Evolutionary conservation across 164 flowering plant genomes (phyloP).

Genomic region (Pachysandra terminalis): DNA sequence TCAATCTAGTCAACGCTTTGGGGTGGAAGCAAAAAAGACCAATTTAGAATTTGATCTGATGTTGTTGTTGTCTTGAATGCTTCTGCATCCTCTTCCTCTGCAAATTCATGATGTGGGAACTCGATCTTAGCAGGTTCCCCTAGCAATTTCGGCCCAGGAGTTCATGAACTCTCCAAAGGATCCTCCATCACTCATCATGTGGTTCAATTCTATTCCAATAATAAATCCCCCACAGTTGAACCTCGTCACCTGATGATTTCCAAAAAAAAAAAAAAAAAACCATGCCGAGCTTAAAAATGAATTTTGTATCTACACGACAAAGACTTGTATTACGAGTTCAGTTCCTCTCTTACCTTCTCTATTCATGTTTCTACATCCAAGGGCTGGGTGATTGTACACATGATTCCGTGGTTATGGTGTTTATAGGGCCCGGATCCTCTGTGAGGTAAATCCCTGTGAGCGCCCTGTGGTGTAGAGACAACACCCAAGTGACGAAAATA

Average conservation of each 20-base stretch:
- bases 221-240: neutral
- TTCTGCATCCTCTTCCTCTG: neutral
- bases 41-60: neutral
- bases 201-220: neutral
- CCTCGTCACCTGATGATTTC: constrained; percentile 1
- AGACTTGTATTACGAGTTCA: no score
- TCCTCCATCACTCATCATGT: neutral
- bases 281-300: neutral
- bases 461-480: no score
- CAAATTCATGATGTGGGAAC: neutral
- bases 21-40: neutral
- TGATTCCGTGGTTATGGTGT: no score
- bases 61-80: neutral
- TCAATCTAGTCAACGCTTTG: neutral
- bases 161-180: neutral
- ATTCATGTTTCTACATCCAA: no score
- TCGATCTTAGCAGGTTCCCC: neutral
- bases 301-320: no score
- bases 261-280: neutral
- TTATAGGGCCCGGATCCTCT: no score
- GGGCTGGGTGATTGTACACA: no score
- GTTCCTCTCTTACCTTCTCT: no score
- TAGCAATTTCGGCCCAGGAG: neutral
- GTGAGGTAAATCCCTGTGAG: no score
- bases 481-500: no score